A percentile compares a stretch with the other conserved stretches of the same genome.
Evolutionary conservation across 805 yeast genomes (phyloP).

Genomic region (Hanseniaspora guilliermondii): DNA sequence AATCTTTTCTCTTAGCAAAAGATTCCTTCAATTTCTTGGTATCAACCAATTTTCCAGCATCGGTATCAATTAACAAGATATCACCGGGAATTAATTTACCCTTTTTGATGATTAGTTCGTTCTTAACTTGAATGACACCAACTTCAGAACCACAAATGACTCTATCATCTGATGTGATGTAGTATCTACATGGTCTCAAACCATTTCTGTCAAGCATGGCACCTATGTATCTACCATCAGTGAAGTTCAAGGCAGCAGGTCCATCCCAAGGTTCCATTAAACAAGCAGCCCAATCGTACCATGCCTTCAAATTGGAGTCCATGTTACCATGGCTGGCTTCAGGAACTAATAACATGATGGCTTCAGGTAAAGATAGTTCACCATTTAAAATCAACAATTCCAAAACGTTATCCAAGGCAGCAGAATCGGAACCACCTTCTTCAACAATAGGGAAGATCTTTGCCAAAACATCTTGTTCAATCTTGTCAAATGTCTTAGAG

Average conservation of each 20-base stretch:
- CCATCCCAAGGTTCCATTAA: constrained; percentile 99
- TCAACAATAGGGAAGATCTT: constrained; percentile 88
- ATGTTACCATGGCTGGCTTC: constrained; percentile 97
- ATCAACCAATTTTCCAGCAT: constrained; percentile 84
- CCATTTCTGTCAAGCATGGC: constrained; percentile 97
- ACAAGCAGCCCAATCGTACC: constrained; percentile 98
- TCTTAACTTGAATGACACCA: constrained; percentile 84
- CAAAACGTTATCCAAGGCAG: constrained; percentile 90
- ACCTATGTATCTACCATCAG: constrained; percentile 96
- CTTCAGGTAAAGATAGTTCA: constrained; percentile 84
- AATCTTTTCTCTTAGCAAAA: constrained; percentile 75
- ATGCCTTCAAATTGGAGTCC: constrained; percentile 86
- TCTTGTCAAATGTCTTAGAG: constrained; percentile 59
- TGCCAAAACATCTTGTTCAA: constrained; percentile 57
- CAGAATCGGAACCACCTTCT: constrained; percentile 98
- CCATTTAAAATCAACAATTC: constrained; percentile 88
- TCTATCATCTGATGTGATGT: constrained; percentile 84
- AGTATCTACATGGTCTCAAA: constrained; percentile 94
- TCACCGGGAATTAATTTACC: constrained; percentile 95
- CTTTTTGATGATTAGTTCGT: constrained; percentile 70
- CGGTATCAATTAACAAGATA: constrained; percentile 88
- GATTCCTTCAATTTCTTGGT: constrained; percentile 73
- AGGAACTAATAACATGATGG: constrained; percentile 92
- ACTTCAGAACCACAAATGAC: constrained; percentile 98
- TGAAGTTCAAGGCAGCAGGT: constrained; percentile 91